Evolutionary conservation across 495 filamentous ascomycete genomes (phyloP), one percentile per base, ranked within the genome.

Genomic region (Xylaria bambusicola): DNA sequence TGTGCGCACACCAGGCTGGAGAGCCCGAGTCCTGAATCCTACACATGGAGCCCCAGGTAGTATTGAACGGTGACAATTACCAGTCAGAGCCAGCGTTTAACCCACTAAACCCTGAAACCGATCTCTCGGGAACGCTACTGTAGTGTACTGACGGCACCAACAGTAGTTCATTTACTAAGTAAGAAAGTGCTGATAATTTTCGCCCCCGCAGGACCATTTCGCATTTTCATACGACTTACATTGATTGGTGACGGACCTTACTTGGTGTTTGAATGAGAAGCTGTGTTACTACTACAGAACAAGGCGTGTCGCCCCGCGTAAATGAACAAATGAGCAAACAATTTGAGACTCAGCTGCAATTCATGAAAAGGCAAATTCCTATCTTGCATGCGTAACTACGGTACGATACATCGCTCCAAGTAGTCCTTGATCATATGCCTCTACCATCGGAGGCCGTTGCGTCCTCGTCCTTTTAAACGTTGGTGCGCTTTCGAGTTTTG

Each of bases 21-120:
- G 42, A 56, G 18, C 18, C 31, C 5, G 33, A 27, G 12, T n/a
- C 33, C 1, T 20, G 23, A 31, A n/a, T 20, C 17, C 17, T 8
- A 27, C n/a, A 50, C 47, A 4, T 13, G 17, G 15, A 26, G 31
- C 26, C 9, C 42, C 9, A 15, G 26, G 46, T 51, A 15, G 36
- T 44, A 51, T 42, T 44, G n/a, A 24, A 44, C 2, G 38, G 17
- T 27, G 42, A 58, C 26, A 24, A 51, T 27, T 17, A 18, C n/a
- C n/a, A 7, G 29, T 27, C 18, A 13, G n/a, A 6, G 45, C 36
- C 15, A 49, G 10, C 13, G 35, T 13, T 49, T n/a, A 24, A 50
- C 55, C n/a, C 33, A 35, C 45, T 31, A 33, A 42, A 35, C 55
- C 55, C 35, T 12, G 26, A 50, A 58, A 51, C 46, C 56, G 24